Evolutionary conservation across 106 monocot genomes (phyloP).

Genomic region (Dioscorea dumetorum): DNA sequence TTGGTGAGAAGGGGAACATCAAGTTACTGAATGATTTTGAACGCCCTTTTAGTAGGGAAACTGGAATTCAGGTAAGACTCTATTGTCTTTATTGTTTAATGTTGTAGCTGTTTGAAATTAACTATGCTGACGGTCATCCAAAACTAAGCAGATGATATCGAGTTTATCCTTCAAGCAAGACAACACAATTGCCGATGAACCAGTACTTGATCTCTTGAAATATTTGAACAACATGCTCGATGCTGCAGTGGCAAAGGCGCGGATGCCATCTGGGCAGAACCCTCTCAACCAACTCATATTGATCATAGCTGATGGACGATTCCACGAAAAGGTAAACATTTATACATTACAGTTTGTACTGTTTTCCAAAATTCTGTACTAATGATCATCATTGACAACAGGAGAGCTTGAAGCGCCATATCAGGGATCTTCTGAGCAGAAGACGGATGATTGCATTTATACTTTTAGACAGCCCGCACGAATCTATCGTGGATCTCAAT

Average conservation of each 20-base stretch:
- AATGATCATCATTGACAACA: slow-evolving; percentile 4
- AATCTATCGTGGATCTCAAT: slow-evolving; percentile 61
- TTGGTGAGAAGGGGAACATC: slow-evolving; percentile 75
- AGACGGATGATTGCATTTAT: slow-evolving; percentile 85
- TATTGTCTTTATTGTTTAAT: not conserved
- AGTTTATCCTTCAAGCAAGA: slow-evolving; percentile 90
- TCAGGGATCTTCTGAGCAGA: slow-evolving; percentile 54
- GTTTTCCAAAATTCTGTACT: not conserved
- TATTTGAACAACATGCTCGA: slow-evolving; percentile 85
- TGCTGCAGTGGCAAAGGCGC: slow-evolving; percentile 62
- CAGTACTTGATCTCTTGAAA: slow-evolving; percentile 68
- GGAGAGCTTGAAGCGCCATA: slow-evolving; percentile 61
- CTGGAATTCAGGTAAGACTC: slow-evolving; percentile 58
- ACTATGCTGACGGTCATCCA: not conserved
- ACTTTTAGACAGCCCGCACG: slow-evolving; percentile 66
- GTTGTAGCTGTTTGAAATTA: not conserved
- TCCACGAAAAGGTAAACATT: slow-evolving; percentile 63
- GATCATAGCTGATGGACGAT: slow-evolving; percentile 83
- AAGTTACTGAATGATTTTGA: slow-evolving; percentile 82
- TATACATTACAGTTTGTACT: not conserved
- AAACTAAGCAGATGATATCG: slow-evolving; percentile 63
- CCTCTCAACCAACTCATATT: slow-evolving; percentile 79
- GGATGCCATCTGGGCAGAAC: slow-evolving; percentile 81
- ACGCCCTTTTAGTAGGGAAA: slow-evolving; percentile 64
- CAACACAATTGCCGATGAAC: slow-evolving; percentile 61